These are phyloP conservation scores for Trichomonas vaginalis DNA, from an alignment of 208 protist species.

Conservation along the genomic window DNA sequence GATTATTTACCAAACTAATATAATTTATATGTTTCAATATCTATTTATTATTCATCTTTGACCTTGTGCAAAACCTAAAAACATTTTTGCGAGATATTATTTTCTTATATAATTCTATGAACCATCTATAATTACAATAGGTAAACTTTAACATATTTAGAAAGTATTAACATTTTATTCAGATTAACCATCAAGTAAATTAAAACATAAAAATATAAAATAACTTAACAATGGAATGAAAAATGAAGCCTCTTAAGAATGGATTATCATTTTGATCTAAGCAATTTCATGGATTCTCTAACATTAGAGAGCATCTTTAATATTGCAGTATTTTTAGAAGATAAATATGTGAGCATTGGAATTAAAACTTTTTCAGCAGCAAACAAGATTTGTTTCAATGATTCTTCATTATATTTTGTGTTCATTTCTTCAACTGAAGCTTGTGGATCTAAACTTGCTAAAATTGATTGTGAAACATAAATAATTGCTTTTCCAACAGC, in stretches of 20 bases:
- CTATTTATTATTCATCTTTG: too few relatives aligned
- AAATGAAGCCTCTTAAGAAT: neutral
- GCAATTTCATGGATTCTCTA: neutral
- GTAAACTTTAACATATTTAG: too few relatives aligned
- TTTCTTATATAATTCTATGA: too few relatives aligned
- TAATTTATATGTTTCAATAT: too few relatives aligned
- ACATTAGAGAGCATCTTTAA: neutral
- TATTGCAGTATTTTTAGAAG: neutral
- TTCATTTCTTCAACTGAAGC: neutral
- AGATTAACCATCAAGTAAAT: too few relatives aligned
- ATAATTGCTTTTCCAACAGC: neutral
- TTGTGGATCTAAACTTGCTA: neutral
- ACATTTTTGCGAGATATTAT: too few relatives aligned
- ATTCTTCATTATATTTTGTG: neutral
- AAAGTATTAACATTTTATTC: too few relatives aligned
- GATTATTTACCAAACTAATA: too few relatives aligned
- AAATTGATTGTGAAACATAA: neutral
- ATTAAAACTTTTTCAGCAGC: neutral
- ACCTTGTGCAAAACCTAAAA: too few relatives aligned
- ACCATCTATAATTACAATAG: too few relatives aligned
- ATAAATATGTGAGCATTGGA: neutral
- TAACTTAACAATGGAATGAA: neutral
- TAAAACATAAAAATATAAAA: neutral
- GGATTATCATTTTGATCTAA: neutral
- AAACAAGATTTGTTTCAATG: neutral